Conservation (phyloP, 2,329 filamentous ascomycete genomes). For the Huntiella omanensis region DNA sequence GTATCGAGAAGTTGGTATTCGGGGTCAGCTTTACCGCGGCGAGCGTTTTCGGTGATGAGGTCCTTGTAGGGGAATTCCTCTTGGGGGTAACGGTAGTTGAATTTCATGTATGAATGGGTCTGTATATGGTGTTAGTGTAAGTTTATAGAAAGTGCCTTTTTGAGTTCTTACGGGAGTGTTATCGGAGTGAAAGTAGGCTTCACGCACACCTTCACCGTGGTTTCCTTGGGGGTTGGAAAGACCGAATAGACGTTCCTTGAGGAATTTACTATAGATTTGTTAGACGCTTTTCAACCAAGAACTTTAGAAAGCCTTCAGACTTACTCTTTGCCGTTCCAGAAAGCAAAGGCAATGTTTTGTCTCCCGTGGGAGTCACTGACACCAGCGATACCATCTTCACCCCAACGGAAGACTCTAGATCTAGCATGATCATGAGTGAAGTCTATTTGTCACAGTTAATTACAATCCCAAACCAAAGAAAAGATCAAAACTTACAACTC, state of each 20-base stretch:
- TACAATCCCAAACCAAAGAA: not conserved
- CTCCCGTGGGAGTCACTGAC: conserved; percentile 78
- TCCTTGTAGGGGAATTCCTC: conserved; percentile 81
- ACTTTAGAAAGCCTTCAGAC: conserved; percentile 11
- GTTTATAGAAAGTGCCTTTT: not conserved
- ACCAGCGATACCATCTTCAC: conserved; percentile 90
- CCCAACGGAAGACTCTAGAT: conserved; percentile 81
- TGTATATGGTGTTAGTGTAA: not conserved
- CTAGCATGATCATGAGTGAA: conserved; percentile 87
- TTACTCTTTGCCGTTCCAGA: conserved; percentile 95
- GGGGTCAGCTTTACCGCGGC: conserved; percentile 52
- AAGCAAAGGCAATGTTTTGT: conserved; percentile 86
- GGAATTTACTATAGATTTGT: conserved; percentile 45
- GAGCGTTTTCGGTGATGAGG: conserved; percentile 65
- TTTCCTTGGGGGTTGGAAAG: conserved; percentile 93
- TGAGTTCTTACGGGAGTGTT: conserved; percentile 49
- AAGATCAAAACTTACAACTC: conserved; percentile 50
- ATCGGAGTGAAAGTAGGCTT: conserved; percentile 89
- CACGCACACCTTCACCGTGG: conserved; percentile 92
- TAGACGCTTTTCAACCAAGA: not conserved
- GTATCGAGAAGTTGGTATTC: conserved; percentile 92
- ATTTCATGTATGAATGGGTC: conserved; percentile 91
- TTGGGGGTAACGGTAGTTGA: conserved; percentile 93
- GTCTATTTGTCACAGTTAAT: conserved; percentile 31
- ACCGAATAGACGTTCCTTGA: conserved; percentile 90